A percentile compares a stretch with the other conserved stretches of the same genome.
phyloP scores from a whole-genome alignment of 164 flowering plant genomes.

The Berberis vulgaris region DNA sequence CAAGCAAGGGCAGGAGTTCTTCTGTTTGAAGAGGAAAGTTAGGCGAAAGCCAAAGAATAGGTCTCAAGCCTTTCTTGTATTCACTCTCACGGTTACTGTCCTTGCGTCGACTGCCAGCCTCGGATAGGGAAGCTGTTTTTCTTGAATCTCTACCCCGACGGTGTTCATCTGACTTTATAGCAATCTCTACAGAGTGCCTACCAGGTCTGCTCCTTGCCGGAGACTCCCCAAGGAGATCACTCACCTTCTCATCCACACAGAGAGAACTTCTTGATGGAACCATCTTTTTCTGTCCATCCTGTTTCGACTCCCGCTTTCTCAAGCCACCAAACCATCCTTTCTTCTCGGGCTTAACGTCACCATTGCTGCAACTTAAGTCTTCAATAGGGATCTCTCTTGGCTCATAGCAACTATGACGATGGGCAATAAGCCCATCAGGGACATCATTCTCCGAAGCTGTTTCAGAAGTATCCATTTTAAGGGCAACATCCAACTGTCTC shows the following conservation, averaged over 20 bases:
- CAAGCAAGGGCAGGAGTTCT: constrained; percentile 92
- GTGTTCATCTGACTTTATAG: constrained; percentile 32
- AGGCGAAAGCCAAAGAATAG: constrained; percentile 89
- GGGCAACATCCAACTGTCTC: constrained; percentile 74
- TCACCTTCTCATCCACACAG: constrained; percentile 68
- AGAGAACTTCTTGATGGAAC: constrained; percentile 73
- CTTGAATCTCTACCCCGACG: constrained; percentile 42
- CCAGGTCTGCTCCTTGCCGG: constrained; percentile 53
- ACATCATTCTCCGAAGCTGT: constrained; percentile 21
- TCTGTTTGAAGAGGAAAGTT: constrained; percentile 77
- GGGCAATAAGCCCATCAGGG: constrained; percentile 37
- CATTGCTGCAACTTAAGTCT: constrained; percentile 38
- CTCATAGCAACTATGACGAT: constrained; percentile 73
- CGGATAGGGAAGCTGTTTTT: constrained; percentile 30
- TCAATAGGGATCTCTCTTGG: constrained; percentile 55
- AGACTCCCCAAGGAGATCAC: constrained; percentile 70
- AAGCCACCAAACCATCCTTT: constrained; percentile 88
- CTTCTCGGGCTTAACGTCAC: constrained; percentile 55
- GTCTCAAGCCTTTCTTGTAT: constrained; percentile 94
- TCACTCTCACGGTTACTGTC: constrained; percentile 70
- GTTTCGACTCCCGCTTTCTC: constrained; percentile 57
- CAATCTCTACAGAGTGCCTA: constrained; percentile 69
- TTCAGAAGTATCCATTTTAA: constrained; percentile 61
- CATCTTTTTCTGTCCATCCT: constrained; percentile 39
- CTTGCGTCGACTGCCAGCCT: constrained; percentile 40